Evolutionary conservation across 768 basidiomycete species (phyloP).

Genomic region (Wakefieldia striispora): DNA sequence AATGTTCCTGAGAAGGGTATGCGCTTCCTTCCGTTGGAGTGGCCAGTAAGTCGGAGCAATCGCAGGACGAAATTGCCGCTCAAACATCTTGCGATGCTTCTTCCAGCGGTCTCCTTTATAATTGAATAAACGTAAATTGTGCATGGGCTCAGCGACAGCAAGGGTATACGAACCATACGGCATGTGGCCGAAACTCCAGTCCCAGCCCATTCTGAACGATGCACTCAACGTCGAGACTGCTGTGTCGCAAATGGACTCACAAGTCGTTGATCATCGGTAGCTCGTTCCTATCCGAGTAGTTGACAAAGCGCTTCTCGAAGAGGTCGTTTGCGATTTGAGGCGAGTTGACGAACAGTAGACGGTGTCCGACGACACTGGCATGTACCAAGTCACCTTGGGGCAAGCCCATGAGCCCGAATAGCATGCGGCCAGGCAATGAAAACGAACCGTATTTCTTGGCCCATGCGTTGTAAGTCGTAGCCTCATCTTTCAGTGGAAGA

Average conservation of each 20-base stretch:
- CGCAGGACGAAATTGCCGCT: constrained; percentile 48
- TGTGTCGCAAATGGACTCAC: constrained; percentile 26
- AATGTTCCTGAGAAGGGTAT: constrained; percentile 44
- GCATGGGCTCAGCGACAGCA: background rate
- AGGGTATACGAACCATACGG: constrained; percentile 37
- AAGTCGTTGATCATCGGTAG: constrained; percentile 51
- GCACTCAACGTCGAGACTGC: constrained; percentile 3
- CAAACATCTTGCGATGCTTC: constrained; percentile 51
- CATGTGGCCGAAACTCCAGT: constrained; percentile 59
- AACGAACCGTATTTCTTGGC: constrained; percentile 36
- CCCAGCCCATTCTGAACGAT: constrained; percentile 40
- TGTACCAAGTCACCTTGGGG: constrained; percentile 50
- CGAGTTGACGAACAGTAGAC: constrained; percentile 48
- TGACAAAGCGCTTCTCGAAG: constrained; percentile 53
- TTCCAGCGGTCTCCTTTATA: constrained; percentile 50
- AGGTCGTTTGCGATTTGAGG: constrained; percentile 48
- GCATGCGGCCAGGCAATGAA: background rate
- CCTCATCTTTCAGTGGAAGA: constrained; percentile 38
- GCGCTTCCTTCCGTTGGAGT: constrained; percentile 44
- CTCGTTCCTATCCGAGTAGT: constrained; percentile 53
- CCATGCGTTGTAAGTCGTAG: constrained; percentile 43
- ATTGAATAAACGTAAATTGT: background rate
- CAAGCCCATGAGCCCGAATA: background rate
- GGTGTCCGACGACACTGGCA: constrained; percentile 48
- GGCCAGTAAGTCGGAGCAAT: constrained; percentile 42